Percentiles rank a stretch among this genome's conserved stretches.
Evolutionary conservation across 1,284 basidiomycete species (phyloP).

Genomic region (Rhodotorula mucilaginosa): DNA sequence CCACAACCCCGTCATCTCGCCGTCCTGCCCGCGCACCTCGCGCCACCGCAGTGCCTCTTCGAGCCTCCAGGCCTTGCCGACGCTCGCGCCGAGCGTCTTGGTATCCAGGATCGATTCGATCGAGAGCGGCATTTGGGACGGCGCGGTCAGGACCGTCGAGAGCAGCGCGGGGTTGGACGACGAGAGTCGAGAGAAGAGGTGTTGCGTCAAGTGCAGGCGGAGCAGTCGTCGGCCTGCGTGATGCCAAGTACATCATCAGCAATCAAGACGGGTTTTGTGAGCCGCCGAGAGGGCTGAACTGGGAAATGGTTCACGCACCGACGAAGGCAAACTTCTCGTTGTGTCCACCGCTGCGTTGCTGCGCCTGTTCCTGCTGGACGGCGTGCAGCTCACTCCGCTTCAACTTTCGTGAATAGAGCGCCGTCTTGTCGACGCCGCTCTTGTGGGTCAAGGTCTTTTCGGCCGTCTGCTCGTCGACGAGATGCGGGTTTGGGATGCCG

Average conservation of each 20-base stretch:
- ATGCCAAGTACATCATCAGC: no score
- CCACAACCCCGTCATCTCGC: constrained; percentile 33
- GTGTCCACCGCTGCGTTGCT: constrained; percentile 10
- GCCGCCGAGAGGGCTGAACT: not conserved
- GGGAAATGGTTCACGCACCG: constrained; percentile 12
- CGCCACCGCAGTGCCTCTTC: constrained; percentile 34
- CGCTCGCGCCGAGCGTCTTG: constrained; percentile 32
- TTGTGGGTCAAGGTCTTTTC: constrained; percentile 32
- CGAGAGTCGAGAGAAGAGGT: constrained; percentile 19
- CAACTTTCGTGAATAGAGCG: not conserved
- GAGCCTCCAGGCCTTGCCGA: constrained; percentile 27
- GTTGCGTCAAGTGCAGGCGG: constrained; percentile 24
- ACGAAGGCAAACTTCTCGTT: constrained; percentile 38
- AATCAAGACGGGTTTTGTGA: no score
- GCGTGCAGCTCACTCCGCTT: not conserved
- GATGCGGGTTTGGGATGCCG: constrained; percentile 8
- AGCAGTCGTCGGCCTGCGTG: constrained; percentile 32
- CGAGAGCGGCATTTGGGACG: constrained; percentile 21
- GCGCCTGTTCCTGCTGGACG: not conserved
- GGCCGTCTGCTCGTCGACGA: constrained; percentile 12
- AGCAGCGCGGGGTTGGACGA: constrained; percentile 21
- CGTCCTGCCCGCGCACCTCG: constrained; percentile 26
- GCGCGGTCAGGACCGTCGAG: not conserved
- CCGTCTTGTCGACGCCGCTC: constrained; percentile 31
- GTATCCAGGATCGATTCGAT: constrained; percentile 32